Evolutionary conservation across 176 grass and related monocot species (phyloP), one percentile per base, ranked within the genome.

Genomic region (Phoenix roebelenii): DNA sequence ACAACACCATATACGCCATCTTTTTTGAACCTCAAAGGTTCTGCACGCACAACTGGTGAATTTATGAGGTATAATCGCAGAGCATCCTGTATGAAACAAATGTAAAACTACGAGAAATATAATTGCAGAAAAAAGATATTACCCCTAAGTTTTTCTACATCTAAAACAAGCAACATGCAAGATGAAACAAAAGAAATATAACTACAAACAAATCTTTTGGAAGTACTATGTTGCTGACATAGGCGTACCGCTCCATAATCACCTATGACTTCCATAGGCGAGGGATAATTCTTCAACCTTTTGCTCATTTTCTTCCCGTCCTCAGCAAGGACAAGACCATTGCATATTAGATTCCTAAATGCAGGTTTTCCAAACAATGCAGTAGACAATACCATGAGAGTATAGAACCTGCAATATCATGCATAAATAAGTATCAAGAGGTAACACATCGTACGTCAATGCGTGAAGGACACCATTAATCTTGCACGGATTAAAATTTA

Each of bases 261-360:
- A 29, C 65, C 25, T 54, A 98, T 92, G 69, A 98, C 79, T 67
- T 89, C 84, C 29, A 65, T 62, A 53, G 93, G 84, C 23, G 93
- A 71, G 54, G 93, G 93, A 72, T 81, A 98, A 76, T 98, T 98
- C 68, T 92, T 85, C 76, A 92, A 83, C 75, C 88, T 88, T 79
- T 98, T 98, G 74, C 93, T 98, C 93, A 98, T 98, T 89, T 98
- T 98, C 82, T 92, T 98, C 25, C 93, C 93, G 81, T 98, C 87
- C 72, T 98, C 84, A 58, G 87, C 93, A 67, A 98, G 85, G 18
- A 98, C 93, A 75, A 98, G 84, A 70, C 93, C 93, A 73, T 98
- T 98, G 63, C 93, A 98, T 69, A 98, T 79, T 29, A 98, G 88
- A 83, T 98, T 98, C 63, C 83, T 88, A 89, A 98, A 98, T 68